phyloP scores from a whole-genome alignment of 2,329 filamentous ascomycete species.

The Cordyceps cateniannulata region DNA sequence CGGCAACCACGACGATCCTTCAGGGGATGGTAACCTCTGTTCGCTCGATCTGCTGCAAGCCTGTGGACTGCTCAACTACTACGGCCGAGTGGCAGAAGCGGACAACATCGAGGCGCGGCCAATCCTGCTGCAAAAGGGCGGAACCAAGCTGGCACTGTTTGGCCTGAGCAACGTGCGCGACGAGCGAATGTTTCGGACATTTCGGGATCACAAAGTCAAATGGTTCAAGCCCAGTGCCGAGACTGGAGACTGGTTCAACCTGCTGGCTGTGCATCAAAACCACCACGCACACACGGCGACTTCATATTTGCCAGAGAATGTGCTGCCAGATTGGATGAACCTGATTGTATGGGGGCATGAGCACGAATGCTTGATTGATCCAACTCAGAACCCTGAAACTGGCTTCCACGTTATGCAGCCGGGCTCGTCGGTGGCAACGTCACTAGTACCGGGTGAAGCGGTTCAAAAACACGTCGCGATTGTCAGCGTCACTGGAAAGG shows the following conservation, averaged over 20 bases:
- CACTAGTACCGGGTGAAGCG: constrained; percentile 81
- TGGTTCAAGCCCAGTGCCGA: constrained; percentile 82
- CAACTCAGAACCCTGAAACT: constrained; percentile 74
- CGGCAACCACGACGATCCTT: constrained; percentile 96
- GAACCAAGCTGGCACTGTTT: constrained; percentile 87
- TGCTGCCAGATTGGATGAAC: constrained; percentile 85
- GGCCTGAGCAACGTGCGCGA: constrained; percentile 95
- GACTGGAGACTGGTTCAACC: constrained; percentile 86
- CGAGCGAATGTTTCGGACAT: constrained; percentile 89
- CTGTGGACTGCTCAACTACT: constrained; percentile 91
- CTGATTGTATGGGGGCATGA: constrained; percentile 96
- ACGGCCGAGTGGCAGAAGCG: constrained; percentile 81
- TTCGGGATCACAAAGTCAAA: constrained; percentile 85
- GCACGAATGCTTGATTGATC: constrained; percentile 90
- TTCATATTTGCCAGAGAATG: constrained; percentile 88
- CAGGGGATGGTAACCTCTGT: constrained; percentile 89
- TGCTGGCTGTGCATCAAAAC: constrained; percentile 94
- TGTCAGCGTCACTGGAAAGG: constrained; percentile 72
- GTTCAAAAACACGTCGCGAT: constrained; percentile 88
- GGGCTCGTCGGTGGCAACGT: constrained; percentile 92
- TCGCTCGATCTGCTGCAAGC: constrained; percentile 88
- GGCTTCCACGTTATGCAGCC: constrained; percentile 96
- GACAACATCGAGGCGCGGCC: constrained; percentile 93
- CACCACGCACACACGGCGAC: constrained; percentile 88
- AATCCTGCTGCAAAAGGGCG: constrained; percentile 85